Percentiles rank a stretch among this genome's conserved stretches.
Evolutionary conservation across 1,284 basidiomycete genomes (phyloP).

Genomic region (Irpex lacteus): DNA sequence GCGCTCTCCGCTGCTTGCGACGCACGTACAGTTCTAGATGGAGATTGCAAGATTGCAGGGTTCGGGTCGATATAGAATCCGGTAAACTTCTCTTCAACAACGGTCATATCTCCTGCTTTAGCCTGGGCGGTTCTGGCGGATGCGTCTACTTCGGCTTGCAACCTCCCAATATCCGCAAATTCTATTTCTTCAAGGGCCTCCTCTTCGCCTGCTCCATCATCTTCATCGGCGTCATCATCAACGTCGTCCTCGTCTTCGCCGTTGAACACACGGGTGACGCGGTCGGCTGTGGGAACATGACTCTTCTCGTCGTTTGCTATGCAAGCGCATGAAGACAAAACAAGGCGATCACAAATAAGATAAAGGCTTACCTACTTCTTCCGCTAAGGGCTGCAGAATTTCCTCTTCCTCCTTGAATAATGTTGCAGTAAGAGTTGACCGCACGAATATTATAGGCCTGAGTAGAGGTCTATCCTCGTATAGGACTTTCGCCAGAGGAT

Average conservation of each 20-base stretch:
- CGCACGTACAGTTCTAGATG: not conserved
- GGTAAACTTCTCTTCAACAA: slow-evolving; percentile 41
- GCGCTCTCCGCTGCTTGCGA: not conserved
- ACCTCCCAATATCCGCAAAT: slow-evolving; percentile 53
- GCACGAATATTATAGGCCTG: slow-evolving; percentile 66
- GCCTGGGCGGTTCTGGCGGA: slow-evolving; percentile 4
- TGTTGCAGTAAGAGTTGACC: slow-evolving; percentile 47
- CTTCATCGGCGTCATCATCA: slow-evolving; percentile 21
- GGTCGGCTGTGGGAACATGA: slow-evolving; percentile 64
- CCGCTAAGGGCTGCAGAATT: slow-evolving; percentile 52
- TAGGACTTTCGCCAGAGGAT: slow-evolving; percentile 54
- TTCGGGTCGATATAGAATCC: slow-evolving; percentile 32
- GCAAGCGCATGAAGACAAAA: slow-evolving; percentile 1
- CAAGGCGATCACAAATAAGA: slow-evolving; percentile 4
- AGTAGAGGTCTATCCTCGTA: slow-evolving; percentile 59
- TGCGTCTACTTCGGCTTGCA: slow-evolving; percentile 38
- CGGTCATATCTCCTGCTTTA: slow-evolving; percentile 13
- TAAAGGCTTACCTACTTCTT: slow-evolving; percentile 46
- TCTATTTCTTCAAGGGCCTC: slow-evolving; percentile 61
- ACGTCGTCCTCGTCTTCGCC: slow-evolving; percentile 29
- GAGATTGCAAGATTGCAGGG: slow-evolving; percentile 15
- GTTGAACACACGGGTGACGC: slow-evolving; percentile 58
- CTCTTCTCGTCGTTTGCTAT: slow-evolving; percentile 46
- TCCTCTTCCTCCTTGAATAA: slow-evolving; percentile 68
- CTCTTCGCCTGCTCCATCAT: slow-evolving; percentile 23